phyloP scores from a whole-genome alignment of 1,139 yeast species.

The Protomyces pachydermus region DNA sequence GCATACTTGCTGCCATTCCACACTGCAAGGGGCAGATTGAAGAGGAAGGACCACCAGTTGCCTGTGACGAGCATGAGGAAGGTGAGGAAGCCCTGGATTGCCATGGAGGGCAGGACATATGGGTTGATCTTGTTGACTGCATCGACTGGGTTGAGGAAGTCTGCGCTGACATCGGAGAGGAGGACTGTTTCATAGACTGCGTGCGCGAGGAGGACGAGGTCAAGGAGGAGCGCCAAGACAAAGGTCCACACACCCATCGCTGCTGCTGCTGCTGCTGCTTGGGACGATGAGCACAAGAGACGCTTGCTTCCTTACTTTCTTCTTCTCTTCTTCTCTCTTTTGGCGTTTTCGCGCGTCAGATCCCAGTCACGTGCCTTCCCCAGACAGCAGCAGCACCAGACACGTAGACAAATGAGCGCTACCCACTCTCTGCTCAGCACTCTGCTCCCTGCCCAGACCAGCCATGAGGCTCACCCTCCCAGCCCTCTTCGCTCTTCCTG shows the following conservation, averaged over 20 bases:
- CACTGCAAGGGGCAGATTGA: conserved; percentile 81
- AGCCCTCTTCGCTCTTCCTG: not conserved
- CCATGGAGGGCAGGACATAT: conserved; percentile 88
- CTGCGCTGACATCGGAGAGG: conserved; percentile 48
- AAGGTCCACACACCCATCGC: conserved; percentile 16
- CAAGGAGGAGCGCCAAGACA: conserved; percentile 43
- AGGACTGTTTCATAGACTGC: conserved; percentile 91
- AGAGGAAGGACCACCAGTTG: conserved; percentile 83
- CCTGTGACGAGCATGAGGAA: conserved; percentile 75
- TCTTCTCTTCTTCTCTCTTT: too few relatives aligned
- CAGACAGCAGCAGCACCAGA: not conserved
- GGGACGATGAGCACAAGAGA: not conserved
- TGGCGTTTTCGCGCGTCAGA: too few relatives aligned
- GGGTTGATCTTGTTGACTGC: conserved; percentile 85
- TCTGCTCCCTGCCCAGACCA: not conserved
- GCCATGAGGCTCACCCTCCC: not conserved
- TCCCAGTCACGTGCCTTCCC: not conserved
- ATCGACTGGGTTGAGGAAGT: conserved; percentile 94
- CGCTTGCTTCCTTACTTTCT: too few relatives aligned
- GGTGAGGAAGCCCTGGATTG: conserved; percentile 69
- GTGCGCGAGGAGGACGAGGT: conserved; percentile 79
- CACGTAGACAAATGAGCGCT: not conserved
- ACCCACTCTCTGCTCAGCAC: not conserved
- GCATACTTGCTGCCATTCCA: conserved; percentile 69
- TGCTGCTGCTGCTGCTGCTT: too few relatives aligned